Base-by-base conservation (phyloP, 106 monocot species). In the Dactylorhiza incarnata region DNA sequence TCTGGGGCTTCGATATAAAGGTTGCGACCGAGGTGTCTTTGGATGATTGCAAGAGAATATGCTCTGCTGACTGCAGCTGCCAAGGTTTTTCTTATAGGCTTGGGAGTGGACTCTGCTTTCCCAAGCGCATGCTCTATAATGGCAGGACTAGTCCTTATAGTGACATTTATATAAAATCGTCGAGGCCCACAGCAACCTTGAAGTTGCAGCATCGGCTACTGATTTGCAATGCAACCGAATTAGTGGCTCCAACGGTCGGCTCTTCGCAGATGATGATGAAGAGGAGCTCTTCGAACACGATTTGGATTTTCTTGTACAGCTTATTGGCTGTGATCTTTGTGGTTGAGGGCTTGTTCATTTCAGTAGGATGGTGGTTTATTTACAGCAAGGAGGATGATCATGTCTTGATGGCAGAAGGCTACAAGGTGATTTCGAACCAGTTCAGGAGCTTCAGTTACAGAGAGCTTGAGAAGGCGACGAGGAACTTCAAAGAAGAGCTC, bases 331-430 rank as follows among this genome's bases (percentile, higher is more conserved):
- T 76, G n/a, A 56, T 87, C 45, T 85, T 81, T 6, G 52, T 73
- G 24, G 76, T 87, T 6, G 92, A 92, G 48, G 12, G 79, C 25
- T 50, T 89, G 20, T 79, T 87, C 22, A 83, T 85, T 14, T 63
- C 74, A 3, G 49, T 43, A 0, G 89, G 92, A 37, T 92, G 89
- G 85, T 92, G 84, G 78, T 83, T 87, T 55, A 23, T 92, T 11
- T 81, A 65, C 71, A 74, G 71, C 19, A 78, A 19, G 6, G 55
- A 63, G 17, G 16, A 72, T 51, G 69, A 77, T 2, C 52, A 13
- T 29, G 43, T 61, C 2, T 24, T 84, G 47, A 48, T 72, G 72
- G 83, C 83, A 16, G 77, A 85, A 77, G 92, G 89, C 4, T 92
- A 89, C 66, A 76, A 73, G 72, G 45, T 80, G 81, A 81, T 89